Conservation (phyloP, 1,284 basidiomycete species). For the Cystobasidium sp. region DNA sequence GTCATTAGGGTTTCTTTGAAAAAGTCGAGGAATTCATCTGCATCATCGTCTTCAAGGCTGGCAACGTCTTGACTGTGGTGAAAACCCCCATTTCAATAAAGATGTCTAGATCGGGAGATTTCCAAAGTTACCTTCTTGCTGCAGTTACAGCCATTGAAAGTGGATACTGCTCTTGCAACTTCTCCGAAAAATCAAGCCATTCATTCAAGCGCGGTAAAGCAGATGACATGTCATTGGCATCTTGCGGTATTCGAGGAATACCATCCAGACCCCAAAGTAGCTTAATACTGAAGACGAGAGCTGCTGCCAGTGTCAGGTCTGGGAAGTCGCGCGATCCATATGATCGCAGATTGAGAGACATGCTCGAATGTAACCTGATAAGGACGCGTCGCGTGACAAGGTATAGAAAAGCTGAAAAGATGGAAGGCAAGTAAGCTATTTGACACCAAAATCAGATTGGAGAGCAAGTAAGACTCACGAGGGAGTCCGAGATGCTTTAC, state of each 20-base stretch:
- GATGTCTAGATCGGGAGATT: not conserved
- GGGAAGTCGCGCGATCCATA: slow-evolving; percentile 25
- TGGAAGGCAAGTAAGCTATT: not conserved
- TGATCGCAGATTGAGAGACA: not conserved
- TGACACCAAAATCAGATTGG: not conserved
- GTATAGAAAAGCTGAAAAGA: slow-evolving; percentile 44
- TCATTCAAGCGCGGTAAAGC: slow-evolving; percentile 26
- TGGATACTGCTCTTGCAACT: slow-evolving; percentile 1
- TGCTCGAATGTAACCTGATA: not conserved
- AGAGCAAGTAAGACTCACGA: slow-evolving; percentile 12
- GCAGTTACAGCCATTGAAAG: not conserved
- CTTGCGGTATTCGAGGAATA: slow-evolving; percentile 23
- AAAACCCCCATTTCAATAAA: not conserved
- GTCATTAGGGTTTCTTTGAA: slow-evolving; percentile 45
- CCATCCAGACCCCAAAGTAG: slow-evolving; percentile 45
- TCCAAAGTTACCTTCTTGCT: slow-evolving; percentile 17
- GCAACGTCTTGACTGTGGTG: slow-evolving; percentile 37
- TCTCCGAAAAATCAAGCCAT: slow-evolving; percentile 43
- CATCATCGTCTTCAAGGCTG: slow-evolving; percentile 39
- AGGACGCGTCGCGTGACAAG: slow-evolving; percentile 33
- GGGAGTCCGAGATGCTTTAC: slow-evolving; percentile 22
- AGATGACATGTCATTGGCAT: slow-evolving; percentile 8
- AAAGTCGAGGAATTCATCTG: slow-evolving; percentile 50
- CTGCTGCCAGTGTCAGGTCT: slow-evolving; percentile 45
- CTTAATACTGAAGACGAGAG: slow-evolving; percentile 36